Conservation (phyloP, 805 yeast species). For the Metschnikowia baotianmanensis region DNA sequence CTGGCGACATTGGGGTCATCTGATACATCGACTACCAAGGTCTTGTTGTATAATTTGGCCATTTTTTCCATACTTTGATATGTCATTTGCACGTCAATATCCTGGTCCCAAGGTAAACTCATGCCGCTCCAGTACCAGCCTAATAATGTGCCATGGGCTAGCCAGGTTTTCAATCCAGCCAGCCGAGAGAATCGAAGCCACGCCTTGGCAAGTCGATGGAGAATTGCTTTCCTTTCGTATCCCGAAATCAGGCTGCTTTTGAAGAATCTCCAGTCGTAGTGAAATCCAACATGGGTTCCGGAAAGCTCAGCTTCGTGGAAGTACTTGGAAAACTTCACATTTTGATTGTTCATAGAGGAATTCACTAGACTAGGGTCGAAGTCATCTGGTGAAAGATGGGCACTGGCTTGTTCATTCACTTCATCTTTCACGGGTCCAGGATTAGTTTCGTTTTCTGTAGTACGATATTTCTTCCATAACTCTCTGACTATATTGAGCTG, state of each 20-base stretch:
- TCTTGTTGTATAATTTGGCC: conserved; percentile 47
- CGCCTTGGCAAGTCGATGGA: conserved; percentile 50
- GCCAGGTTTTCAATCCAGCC: conserved; percentile 52
- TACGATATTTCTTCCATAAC: no score
- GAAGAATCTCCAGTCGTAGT: conserved; percentile 26
- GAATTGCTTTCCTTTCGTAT: conserved; percentile 27
- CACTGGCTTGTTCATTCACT: no score
- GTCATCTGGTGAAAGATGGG: conserved; percentile 1
- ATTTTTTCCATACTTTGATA: conserved; percentile 43
- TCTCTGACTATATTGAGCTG: no score
- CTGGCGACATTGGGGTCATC: conserved; percentile 52
- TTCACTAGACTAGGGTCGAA: background rate
- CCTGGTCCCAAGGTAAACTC: conserved; percentile 65
- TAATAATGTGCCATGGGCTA: conserved; percentile 63
- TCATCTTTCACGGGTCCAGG: background rate
- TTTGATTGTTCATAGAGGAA: background rate
- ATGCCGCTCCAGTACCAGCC: conserved; percentile 67
- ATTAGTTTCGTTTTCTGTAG: background rate
- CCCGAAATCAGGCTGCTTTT: conserved; percentile 13
- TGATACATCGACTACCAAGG: conserved; percentile 17
- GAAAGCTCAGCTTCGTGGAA: conserved; percentile 16
- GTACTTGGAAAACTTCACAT: conserved; percentile 6
- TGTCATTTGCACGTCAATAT: conserved; percentile 64
- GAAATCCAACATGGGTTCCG: conserved; percentile 12
- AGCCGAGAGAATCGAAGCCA: conserved; percentile 49